Evolutionary conservation across 106 monocot genomes (phyloP), one percentile per base, ranked within the genome.

Genomic region (Dactylorhiza incarnata): DNA sequence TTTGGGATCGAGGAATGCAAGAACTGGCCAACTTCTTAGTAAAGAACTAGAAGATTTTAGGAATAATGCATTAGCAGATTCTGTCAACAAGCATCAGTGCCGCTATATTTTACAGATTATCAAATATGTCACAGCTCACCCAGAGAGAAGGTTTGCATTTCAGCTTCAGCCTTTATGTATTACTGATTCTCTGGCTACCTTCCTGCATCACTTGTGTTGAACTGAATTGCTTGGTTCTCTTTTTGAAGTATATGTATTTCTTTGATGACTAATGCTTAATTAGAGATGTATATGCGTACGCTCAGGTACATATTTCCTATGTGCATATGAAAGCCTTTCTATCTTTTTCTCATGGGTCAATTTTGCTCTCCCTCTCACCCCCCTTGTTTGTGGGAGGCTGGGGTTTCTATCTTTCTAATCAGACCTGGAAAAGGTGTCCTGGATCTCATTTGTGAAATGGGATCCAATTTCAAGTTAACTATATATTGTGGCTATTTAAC

Each of bases 11-110:
- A 82, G 97, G 20, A 94, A 94, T 74, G 61, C 91, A 68, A 87
- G 97, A 67, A 94, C 94, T 68, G 94, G 91, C 20, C 97, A 91
- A 68, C 89, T 94, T 20, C 73, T 97, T 52, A 91, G 77, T 49
- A 97, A 94, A 87, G 97, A 97, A 80, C 88, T 97, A 71, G 97
- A 97, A 89, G 97, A 97, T 59, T 97, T 84, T 86, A 86, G 91
- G 81, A 87, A 68, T 72, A 86, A 80, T 66, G 45, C 81, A 54
- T 84, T 81, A 76, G 89, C 93, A 76, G 97, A 97, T 82, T 91
- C 87, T 48, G 94, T 97, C 7, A 94, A 83, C 86, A 97, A 94
- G 74, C 97, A 97, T 86, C 97, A 97, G 68, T 87, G 87, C 68
- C 90, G 97, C 48, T 97, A 83, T 76, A 94, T 97, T 73, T 76